Conservation (phyloP, 164 flowering plant genomes). For the Saururus chinensis region DNA sequence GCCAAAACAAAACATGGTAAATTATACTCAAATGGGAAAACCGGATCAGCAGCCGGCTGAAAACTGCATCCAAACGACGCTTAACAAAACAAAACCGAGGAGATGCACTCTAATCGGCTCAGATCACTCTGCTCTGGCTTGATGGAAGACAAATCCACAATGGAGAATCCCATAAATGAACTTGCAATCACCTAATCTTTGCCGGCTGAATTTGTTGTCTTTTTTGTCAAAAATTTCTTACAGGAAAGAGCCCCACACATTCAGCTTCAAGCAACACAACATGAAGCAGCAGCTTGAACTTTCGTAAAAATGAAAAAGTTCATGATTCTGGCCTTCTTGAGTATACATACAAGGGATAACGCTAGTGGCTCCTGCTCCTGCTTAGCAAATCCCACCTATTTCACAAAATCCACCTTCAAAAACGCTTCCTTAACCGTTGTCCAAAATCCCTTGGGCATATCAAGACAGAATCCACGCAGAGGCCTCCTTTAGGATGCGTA, state of each 20-base stretch:
- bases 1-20: no score
- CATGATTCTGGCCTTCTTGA: background rate
- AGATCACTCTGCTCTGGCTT: no score
- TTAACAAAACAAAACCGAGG: no score
- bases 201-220: no score
- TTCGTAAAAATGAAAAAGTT: background rate
- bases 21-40: no score
- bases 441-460: slow-evolving; percentile 38
- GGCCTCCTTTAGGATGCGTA: slow-evolving; percentile 88
- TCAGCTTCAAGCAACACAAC: background rate
- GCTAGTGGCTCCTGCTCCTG: background rate
- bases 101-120: no score
- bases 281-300: background rate
- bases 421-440: slow-evolving; percentile 10
- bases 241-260: background rate
- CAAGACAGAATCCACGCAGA: slow-evolving; percentile 67
- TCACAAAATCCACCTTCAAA: slow-evolving; percentile 1
- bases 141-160: no score
- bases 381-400: background rate
- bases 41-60: no score
- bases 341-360: background rate
- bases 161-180: no score
- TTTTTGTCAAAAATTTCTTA: no score
- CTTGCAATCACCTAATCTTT: no score
- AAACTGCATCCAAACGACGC: no score